A percentile compares a stretch with the other conserved stretches of the same genome.
These are phyloP conservation scores for Kuraishia borneana DNA, from an alignment of 805 yeast genomes.

Conservation along the genomic window DNA sequence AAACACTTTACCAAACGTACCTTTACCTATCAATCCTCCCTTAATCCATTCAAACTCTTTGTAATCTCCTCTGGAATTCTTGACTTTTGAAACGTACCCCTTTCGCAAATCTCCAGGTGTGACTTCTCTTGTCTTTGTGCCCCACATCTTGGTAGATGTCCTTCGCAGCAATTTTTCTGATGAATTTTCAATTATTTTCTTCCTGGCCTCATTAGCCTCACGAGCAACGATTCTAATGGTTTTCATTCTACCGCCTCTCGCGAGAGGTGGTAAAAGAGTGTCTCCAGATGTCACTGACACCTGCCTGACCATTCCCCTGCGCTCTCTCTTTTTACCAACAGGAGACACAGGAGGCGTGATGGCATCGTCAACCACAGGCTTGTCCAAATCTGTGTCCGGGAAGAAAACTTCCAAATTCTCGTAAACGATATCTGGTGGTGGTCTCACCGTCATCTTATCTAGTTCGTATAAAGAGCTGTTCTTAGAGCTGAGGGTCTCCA, in stretches of 20 bases:
- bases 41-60: constrained; percentile 95
- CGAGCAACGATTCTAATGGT: constrained; percentile 88
- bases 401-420: constrained; percentile 85
- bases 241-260: constrained; percentile 57
- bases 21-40: constrained; percentile 94
- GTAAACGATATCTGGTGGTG: constrained; percentile 89
- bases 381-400: constrained; percentile 87
- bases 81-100: constrained; percentile 55
- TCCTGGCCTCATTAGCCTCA: constrained; percentile 68
- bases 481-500: neutral
- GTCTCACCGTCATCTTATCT: constrained; percentile 56
- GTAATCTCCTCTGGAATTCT: constrained; percentile 54
- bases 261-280: constrained; percentile 4
- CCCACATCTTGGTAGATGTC: constrained; percentile 95
- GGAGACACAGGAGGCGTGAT: constrained; percentile 48
- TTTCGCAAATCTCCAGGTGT: constrained; percentile 57
- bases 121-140: constrained; percentile 83
- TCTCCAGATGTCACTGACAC: constrained; percentile 28
- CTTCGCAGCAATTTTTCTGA: constrained; percentile 41
- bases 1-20: constrained; percentile 91
- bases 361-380: constrained; percentile 74
- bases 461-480: constrained; percentile 4
- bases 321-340: constrained; percentile 11
- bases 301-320: constrained; percentile 27
- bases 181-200: constrained; percentile 17